phyloP scores from a whole-genome alignment of 371 early-diverging fungal genomes.

The Mortierella sp. region DNA sequence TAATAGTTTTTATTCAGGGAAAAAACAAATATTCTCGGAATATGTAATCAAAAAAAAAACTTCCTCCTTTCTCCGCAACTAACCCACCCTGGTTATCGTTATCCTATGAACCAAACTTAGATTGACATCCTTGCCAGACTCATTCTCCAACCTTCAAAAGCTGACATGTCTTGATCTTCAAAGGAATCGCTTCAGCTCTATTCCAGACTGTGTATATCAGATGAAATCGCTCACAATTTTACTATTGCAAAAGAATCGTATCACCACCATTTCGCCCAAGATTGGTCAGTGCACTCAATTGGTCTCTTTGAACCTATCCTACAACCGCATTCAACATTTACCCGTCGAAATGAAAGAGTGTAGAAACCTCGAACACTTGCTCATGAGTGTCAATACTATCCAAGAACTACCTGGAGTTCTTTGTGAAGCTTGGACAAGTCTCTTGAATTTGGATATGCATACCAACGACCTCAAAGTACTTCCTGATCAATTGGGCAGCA shows the following conservation, averaged over 20 bases:
- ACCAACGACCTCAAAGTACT: slow-evolving; percentile 65
- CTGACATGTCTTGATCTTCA: slow-evolving; percentile 76
- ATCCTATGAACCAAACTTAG: slow-evolving; percentile 1
- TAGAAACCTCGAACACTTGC: slow-evolving; percentile 62
- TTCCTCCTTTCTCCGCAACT: neutral
- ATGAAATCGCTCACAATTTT: slow-evolving; percentile 57
- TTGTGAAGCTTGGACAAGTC: slow-evolving; percentile 59
- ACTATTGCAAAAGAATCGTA: slow-evolving; percentile 63
- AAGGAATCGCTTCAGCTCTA: slow-evolving; percentile 65
- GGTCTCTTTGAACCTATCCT: slow-evolving; percentile 61
- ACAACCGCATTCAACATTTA: slow-evolving; percentile 60
- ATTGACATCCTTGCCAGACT: slow-evolving; percentile 63
- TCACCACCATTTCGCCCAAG: slow-evolving; percentile 50
- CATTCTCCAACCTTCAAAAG: slow-evolving; percentile 63
- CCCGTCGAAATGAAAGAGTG: slow-evolving; percentile 66
- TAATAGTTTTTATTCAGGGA: slow-evolving; percentile 18
- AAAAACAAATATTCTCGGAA: neutral
- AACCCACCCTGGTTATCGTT: neutral
- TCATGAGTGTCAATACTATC: slow-evolving; percentile 70
- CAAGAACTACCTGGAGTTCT: slow-evolving; percentile 61
- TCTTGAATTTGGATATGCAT: slow-evolving; percentile 75
- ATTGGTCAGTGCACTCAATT: slow-evolving; percentile 52
- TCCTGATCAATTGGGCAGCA: slow-evolving; percentile 54
- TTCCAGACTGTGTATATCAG: slow-evolving; percentile 65
- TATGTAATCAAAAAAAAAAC: neutral